Base-by-base conservation (phyloP, 148 eudicot genomes). In the Vaccinium macrocarpon region DNA sequence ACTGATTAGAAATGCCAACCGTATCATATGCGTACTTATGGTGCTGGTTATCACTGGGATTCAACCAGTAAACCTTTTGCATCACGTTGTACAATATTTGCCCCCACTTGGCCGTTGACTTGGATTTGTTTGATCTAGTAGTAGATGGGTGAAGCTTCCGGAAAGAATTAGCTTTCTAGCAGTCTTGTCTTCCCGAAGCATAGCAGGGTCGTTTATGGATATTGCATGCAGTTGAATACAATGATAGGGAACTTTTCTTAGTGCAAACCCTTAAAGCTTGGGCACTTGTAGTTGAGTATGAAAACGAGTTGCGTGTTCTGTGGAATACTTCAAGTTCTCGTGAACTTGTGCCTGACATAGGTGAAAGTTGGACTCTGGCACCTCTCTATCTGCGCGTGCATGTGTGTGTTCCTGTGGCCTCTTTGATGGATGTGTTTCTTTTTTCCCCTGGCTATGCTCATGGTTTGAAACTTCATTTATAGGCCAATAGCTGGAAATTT, bases 41-140 rank as follows among this genome's bases (percentile, higher is more conserved):
- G 4, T 49, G 53, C 25, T 75, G 78, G 78, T n/a, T 9, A 25
- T 50, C 0, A 3, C 12, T 76, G 79, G 32, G 15, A 46, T 75
- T 48, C 79, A 9, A 75, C 56, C 27, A n/a, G 56, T 8, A 23
- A 13, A 35, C 57, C 56, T 76, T 76, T 76, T 49, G 79, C 4
- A 50, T 76, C 13, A 27, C 18, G 52, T 25, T 76, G 2, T 76
- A 76, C 25, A 42, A 52, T 49, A 48, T 49, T 32, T 76, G 56
- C 79, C 14, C 79, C 79, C 29, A 49, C 29, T 23, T 50, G 79
- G 53, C 79, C 79, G 6, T 76, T 50, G 19, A n/a, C 79, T 76
- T 76, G 79, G 57, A 23, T 76, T 51, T 19, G 21, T 8, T 50
- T 0, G 57, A 76, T 35, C 14, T 35, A 49, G 50, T 76, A 35